Evolutionary conservation across 2,329 filamentous ascomycete genomes (phyloP).

Genomic region (Calcarisporium arbuscula): DNA sequence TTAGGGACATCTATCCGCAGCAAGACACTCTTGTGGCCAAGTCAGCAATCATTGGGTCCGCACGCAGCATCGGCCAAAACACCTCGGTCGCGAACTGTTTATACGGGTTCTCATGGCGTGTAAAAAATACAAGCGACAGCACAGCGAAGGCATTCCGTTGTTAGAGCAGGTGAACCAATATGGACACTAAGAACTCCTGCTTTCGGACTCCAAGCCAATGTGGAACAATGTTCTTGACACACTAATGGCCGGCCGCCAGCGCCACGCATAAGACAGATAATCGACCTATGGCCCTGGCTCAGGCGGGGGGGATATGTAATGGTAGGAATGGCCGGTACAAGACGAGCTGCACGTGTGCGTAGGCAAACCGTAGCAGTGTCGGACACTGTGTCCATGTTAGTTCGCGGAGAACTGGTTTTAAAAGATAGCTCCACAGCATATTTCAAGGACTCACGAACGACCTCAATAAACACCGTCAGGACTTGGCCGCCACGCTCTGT

Average conservation of each 20-base stretch:
- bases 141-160: constrained; percentile 80
- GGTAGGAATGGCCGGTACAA: constrained; percentile 77
- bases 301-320: constrained; percentile 69
- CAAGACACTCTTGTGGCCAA: constrained; percentile 79
- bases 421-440: background rate
- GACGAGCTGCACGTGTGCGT: constrained; percentile 76
- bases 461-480: constrained; percentile 67
- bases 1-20: constrained; percentile 79
- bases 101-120: constrained; percentile 74
- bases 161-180: constrained; percentile 86
- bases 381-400: constrained; percentile 38
- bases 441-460: constrained; percentile 55
- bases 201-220: constrained; percentile 70
- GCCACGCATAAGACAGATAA: constrained; percentile 71
- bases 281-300: constrained; percentile 55
- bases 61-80: constrained; percentile 74
- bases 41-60: constrained; percentile 74
- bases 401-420: no score
- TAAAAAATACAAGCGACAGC: constrained; percentile 72
- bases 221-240: constrained; percentile 70
- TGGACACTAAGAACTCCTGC: constrained; percentile 65
- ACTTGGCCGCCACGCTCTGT: constrained; percentile 73
- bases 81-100: constrained; percentile 72
- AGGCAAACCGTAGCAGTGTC: constrained; percentile 74
- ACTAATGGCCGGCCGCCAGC: constrained; percentile 54